Base-by-base conservation (phyloP, 345 rosid species). In the Syzygium jambos region DNA sequence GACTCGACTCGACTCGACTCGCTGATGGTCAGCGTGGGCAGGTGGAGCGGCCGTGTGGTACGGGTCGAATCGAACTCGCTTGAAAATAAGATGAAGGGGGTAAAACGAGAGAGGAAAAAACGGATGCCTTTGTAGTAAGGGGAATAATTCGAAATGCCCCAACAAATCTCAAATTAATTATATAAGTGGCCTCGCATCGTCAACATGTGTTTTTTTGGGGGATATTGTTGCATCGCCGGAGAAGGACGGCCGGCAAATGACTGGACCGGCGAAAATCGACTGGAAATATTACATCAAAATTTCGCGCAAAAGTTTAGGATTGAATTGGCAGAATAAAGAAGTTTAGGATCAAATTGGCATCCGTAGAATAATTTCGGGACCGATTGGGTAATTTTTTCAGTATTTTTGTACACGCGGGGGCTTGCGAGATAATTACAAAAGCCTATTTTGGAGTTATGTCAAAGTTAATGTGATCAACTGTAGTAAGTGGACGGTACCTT, bases 31-130 rank as follows among this genome's bases (percentile, higher is more conserved):
- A 27, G 6, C 8, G 5, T 61, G 13, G 15, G 2, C n/a, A 61
- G 9, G 2, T 0, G 2, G 13, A 6, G 2, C n/a, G n/a, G 9
- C 3, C 0, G 2, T 61, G 15, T 2, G 17, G 34, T 17, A 61
- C 13, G 17, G 68, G 1, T n/a, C 3, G 17, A 61, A 61, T 61
- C 0, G 4, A 61, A n/a, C 34, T 3, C 8, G 2, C 17, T 29
- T 61, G 46, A 61, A 61, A 27, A 61, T 52, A 52, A 52, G 46
- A 13, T 12, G 2, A 23, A 59, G 11, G 14, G 12, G 11, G 14
- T 5, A 2, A 12, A 11, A 61, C n/a, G 27, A 12, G 3, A 7
- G 5, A 59, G 13, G 2, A 5, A 14, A 12, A 27, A 27, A 57
- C 5, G 12, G 11, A 27, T 27, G 17, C 34, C 68, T 5, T 1